Evolutionary conservation across 352 stramenopile species (phyloP), one percentile per base, ranked within the genome.

Genomic region (Aphanomyces cochlioides): DNA sequence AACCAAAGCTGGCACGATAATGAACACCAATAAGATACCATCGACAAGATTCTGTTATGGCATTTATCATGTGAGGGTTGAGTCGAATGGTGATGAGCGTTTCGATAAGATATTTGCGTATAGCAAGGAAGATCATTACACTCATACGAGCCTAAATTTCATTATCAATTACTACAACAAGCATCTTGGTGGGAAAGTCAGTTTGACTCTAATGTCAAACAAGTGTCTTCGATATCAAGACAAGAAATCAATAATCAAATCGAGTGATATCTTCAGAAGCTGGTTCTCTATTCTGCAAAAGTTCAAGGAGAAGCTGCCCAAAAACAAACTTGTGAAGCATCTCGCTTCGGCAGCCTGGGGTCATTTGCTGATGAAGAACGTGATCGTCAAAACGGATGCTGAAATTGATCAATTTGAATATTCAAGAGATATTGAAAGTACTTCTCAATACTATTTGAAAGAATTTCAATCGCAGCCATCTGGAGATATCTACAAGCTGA

Each of bases 311-410:
- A 66, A 66, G 17, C 53, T 19, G 47, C 57, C 57, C 6, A 48
- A 63, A 63, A 66, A 66, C 17, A 57, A 57, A 34, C 48, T 57
- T 7, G 48, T 57, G 15, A 57, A 57, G 17, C 6, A 57, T 19
- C 6, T 57, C 6, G n/a, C 17, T 15, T 36, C 15, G 7, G 12
- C 48, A 36, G 48, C 48, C 7, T 57, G 48, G 17, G 48, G 48
- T n/a, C 6, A 57, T 6, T 7, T 57, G 17, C 12, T 19, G 7
- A 36, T 21, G 5, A 57, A 15, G 12, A 57, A 57, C 17, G 19
- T 34, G 6, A 57, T 57, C 17, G 19, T 57, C 17, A 57, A 57
- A n/a, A n/a, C n/a, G n/a, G n/a, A n/a, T n/a, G n/a, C n/a, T n/a
- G n/a, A n/a, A n/a, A n/a, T n/a, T n/a, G n/a, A n/a, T n/a, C n/a